Evolutionary conservation across 2,329 filamentous ascomycete genomes (phyloP), one percentile per base, ranked within the genome.

Genomic region (Colletotrichum eremochloae): DNA sequence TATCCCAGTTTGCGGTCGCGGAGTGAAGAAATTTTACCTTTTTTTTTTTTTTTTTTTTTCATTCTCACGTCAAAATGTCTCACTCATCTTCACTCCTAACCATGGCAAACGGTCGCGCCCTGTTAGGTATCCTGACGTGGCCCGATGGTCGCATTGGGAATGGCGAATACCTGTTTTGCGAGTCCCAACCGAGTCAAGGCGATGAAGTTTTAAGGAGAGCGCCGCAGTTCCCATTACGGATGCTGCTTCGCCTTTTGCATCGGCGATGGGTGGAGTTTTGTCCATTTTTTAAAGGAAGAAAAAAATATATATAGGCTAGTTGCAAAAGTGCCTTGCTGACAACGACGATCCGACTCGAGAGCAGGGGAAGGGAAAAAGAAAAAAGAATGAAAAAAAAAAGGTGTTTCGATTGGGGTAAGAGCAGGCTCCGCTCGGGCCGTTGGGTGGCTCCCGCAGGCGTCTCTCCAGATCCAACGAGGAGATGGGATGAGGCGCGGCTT

Each of bases 331-430:
- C 48, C 36, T 55, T 15, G 48, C 33, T 31, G 36, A 42, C 20
- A 15, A 18, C 5, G 40, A 12, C 38, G 40, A 42, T 6, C 40
- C 40, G 15, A 42, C 33, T 9, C 5, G 12, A n/a, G 20, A 48
- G 20, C 8, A 48, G 38, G 38, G 38, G 38, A 8, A 12, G 11
- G 3, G 38, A 33, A 63, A 24, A 24, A 14, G 31, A 20, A 18
- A 50, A 36, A 24, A 24, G 24, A 24, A 24, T 24, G 18, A 36
- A 20, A n/a, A 18, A 18, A 1, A 53, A 48, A 65, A 50, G 33
- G 61, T 57, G 68, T 67, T 71, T 71, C 68, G 56, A 71, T 71
- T 55, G 68, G 68, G 68, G 68, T 62, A 67, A 67, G 31, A 71
- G 64, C 44, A 68, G 64, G 68, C 56, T 33, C 64, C 55, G 68